Evolutionary conservation across 2,329 filamentous ascomycete genomes (phyloP).

Genomic region (Xylaria sp.): DNA sequence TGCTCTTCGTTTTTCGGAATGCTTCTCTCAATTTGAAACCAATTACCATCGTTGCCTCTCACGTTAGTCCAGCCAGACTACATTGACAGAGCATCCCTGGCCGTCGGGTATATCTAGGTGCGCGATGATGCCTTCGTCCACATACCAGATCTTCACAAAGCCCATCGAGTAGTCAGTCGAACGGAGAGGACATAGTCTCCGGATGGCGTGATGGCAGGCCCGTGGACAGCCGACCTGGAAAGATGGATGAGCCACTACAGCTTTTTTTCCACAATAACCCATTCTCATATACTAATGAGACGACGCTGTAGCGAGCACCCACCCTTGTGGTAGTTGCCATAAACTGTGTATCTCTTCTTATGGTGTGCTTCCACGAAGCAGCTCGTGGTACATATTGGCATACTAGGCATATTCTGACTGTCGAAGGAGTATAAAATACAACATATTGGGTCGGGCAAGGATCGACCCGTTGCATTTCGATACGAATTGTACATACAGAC

Average conservation of each 20-base stretch:
- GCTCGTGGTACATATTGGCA: not conserved
- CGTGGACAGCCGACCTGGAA: conserved; percentile 58
- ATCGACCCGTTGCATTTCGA: not conserved
- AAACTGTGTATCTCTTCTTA: conserved; percentile 45
- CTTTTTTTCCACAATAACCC: conserved; percentile 55
- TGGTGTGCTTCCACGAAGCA: conserved; percentile 37
- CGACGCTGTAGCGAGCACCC: conserved; percentile 41
- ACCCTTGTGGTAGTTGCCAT: conserved; percentile 40
- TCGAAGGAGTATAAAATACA: not conserved
- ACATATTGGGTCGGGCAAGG: conserved; percentile 5
- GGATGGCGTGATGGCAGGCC: conserved; percentile 58
- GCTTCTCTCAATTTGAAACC: not conserved
- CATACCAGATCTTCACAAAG: conserved; percentile 52
- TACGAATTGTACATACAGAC: not conserved
- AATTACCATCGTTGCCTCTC: not conserved
- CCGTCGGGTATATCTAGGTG: conserved; percentile 43
- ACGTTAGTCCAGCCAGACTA: too few species aligned
- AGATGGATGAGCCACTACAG: conserved; percentile 59
- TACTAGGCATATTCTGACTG: not conserved
- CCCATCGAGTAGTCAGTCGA: conserved; percentile 49
- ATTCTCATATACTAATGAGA: conserved; percentile 55
- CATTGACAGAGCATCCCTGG: conserved; percentile 28
- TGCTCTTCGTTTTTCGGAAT: not conserved
- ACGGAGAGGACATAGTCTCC: conserved; percentile 60
- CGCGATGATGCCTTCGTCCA: conserved; percentile 40